phyloP scores from a whole-genome alignment of 768 basidiomycete species.

The Suillus ampliporus region DNA sequence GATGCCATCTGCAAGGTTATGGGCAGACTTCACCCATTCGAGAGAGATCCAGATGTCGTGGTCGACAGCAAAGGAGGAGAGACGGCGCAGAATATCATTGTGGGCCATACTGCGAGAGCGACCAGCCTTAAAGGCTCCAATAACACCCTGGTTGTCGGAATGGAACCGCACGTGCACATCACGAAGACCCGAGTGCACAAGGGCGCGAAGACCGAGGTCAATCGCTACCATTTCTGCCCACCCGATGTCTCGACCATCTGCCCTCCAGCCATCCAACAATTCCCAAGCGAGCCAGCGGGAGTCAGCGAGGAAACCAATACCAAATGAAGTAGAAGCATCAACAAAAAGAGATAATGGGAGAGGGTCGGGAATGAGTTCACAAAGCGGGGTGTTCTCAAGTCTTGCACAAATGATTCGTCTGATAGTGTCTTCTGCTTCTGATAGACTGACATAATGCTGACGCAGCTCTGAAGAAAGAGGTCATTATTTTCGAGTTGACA shows the following conservation, averaged over 20 bases:
- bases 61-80: conserved; percentile 1
- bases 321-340: conserved; percentile 46
- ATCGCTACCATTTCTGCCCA: conserved; percentile 54
- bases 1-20: conserved; percentile 46
- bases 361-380: conserved; percentile 14
- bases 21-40: conserved; percentile 11
- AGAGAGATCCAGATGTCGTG: conserved; percentile 8
- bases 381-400: too few relatives aligned
- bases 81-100: conserved; percentile 11
- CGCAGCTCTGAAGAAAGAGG: too few relatives aligned
- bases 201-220: conserved; percentile 44
- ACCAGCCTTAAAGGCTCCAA: conserved; percentile 20
- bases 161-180: conserved; percentile 36
- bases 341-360: conserved; percentile 34
- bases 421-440: too few relatives aligned
- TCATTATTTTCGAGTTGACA: too few relatives aligned
- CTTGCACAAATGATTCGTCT: too few relatives aligned
- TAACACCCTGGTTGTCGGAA: conserved; percentile 49
- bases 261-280: conserved; percentile 37
- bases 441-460: too few relatives aligned
- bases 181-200: conserved; percentile 28
- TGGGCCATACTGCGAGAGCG: conserved; percentile 1
- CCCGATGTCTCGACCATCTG: conserved; percentile 39
- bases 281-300: conserved; percentile 47
- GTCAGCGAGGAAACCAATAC: conserved; percentile 46